Evolutionary conservation across 2,329 filamentous ascomycete species (phyloP).

Genomic region (Ustilaginoidea virens): DNA sequence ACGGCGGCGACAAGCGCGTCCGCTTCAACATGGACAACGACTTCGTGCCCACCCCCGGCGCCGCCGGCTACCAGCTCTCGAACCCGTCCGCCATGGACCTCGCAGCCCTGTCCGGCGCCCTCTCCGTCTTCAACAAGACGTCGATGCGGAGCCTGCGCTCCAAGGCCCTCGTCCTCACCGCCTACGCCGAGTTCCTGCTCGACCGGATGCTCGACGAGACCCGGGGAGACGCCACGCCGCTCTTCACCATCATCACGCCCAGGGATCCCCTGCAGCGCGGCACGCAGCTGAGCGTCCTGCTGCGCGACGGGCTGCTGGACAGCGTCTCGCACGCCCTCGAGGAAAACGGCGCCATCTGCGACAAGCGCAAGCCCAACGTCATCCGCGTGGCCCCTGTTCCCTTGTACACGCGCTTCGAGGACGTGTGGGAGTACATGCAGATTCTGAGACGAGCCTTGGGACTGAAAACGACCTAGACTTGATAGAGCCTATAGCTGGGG

Average conservation of each 20-base stretch:
- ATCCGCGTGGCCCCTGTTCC: conserved; percentile 73
- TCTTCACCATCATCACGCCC: conserved; percentile 55
- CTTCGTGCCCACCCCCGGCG: conserved; percentile 64
- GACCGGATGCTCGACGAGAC: conserved; percentile 22
- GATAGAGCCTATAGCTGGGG: background rate
- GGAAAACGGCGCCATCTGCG: conserved; percentile 56
- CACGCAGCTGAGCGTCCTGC: conserved; percentile 61
- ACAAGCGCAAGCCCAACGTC: conserved; percentile 75
- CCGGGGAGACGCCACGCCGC: conserved; percentile 13
- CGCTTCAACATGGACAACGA: conserved; percentile 74
- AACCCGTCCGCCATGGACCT: conserved; percentile 71
- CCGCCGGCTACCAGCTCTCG: conserved; percentile 69
- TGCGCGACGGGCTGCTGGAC: conserved; percentile 57
- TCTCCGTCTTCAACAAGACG: conserved; percentile 61
- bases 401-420: conserved; percentile 66
- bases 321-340: conserved; percentile 47
- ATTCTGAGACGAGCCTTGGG: conserved; percentile 19
- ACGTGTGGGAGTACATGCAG: conserved; percentile 42
- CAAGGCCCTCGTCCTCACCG: conserved; percentile 60
- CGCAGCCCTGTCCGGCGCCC: conserved; percentile 54
- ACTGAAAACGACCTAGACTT: conserved; percentile 4
- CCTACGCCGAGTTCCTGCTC: conserved; percentile 59
- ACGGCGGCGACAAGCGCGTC: conserved; percentile 62
- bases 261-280: conserved; percentile 51
- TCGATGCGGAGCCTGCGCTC: conserved; percentile 51